phyloP scores from a whole-genome alignment of 208 protist species.

The Balamuthia mandrillaris region DNA sequence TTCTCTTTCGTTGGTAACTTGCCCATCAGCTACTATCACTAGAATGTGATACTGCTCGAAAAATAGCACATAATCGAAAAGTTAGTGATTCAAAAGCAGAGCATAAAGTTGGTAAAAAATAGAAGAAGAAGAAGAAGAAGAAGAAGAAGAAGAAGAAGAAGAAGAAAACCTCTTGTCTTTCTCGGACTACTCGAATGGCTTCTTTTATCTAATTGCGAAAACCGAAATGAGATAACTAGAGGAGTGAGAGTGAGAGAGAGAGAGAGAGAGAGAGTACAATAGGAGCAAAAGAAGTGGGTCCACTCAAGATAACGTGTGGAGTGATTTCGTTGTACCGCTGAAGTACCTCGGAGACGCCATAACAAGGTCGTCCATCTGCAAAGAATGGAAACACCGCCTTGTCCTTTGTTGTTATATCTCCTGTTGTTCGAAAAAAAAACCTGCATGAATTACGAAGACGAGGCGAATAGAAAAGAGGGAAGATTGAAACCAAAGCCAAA shows the following conservation, averaged over 20 bases:
- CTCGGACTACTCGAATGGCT: too few relatives aligned
- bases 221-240: too few relatives aligned
- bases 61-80: too few relatives aligned
- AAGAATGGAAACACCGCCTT: constrained; percentile 67
- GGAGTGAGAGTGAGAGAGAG: too few relatives aligned
- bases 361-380: constrained; percentile 31
- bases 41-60: constrained; percentile 46
- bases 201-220: too few relatives aligned
- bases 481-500: constrained; percentile 14
- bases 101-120: too few relatives aligned
- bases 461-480: not conserved
- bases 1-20: constrained; percentile 44
- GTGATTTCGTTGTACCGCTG: constrained; percentile 55
- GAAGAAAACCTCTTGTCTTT: too few relatives aligned
- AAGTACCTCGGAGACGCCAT: constrained; percentile 49
- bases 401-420: constrained; percentile 59
- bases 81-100: too few relatives aligned
- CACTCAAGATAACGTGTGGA: constrained; percentile 56
- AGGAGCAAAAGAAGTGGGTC: constrained; percentile 72
- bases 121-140: too few relatives aligned
- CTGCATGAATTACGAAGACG: constrained; percentile 49
- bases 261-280: constrained; percentile 6
- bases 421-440: too few relatives aligned
- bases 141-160: too few relatives aligned
- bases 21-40: constrained; percentile 47